A percentile compares a stretch with the other conserved stretches of the same genome.
Conservation (phyloP, 1,284 basidiomycete species). For the Ustilago sp. region DNA sequence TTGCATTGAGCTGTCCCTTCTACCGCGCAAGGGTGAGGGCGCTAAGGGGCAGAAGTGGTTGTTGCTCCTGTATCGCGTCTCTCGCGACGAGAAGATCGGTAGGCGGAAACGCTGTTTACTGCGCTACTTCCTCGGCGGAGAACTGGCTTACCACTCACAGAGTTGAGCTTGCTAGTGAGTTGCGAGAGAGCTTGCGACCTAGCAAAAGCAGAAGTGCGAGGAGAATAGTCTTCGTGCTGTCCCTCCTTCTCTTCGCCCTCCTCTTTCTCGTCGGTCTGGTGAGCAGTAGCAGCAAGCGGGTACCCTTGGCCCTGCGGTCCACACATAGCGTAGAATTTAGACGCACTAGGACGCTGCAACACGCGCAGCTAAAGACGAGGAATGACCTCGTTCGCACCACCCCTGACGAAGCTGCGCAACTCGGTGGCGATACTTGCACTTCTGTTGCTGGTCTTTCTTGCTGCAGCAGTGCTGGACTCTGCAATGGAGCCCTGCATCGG, state of each 20-base stretch:
- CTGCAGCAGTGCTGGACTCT: neutral
- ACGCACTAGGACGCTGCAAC: slow-evolving; percentile 20
- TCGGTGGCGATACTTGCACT: slow-evolving; percentile 32
- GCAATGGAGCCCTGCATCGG: neutral
- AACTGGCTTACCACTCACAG: neutral
- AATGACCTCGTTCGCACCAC: slow-evolving; percentile 29
- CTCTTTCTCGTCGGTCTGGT: slow-evolving; percentile 1
- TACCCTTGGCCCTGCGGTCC: slow-evolving; percentile 3
- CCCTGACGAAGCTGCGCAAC: slow-evolving; percentile 21
- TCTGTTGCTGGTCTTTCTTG: slow-evolving; percentile 10
- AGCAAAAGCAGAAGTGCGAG: slow-evolving; percentile 13
- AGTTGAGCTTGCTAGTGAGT: slow-evolving; percentile 16
- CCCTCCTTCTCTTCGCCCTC: neutral
- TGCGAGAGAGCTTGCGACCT: slow-evolving; percentile 14
- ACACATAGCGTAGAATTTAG: slow-evolving; percentile 17
- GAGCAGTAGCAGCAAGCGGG: slow-evolving; percentile 20
- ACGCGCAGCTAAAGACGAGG: slow-evolving; percentile 36
- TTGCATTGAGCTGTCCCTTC: slow-evolving; percentile 7
- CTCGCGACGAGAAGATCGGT: neutral
- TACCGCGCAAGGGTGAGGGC: slow-evolving; percentile 3
- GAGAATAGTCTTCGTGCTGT: slow-evolving; percentile 10
- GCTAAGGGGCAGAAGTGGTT: slow-evolving; percentile 15
- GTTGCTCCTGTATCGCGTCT: slow-evolving; percentile 21
- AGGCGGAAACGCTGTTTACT: neutral
- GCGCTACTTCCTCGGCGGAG: neutral